Percentiles rank a stretch among this genome's conserved stretches.
Conservation (phyloP, 805 yeast genomes). For the Candida rishiriensis region DNA sequence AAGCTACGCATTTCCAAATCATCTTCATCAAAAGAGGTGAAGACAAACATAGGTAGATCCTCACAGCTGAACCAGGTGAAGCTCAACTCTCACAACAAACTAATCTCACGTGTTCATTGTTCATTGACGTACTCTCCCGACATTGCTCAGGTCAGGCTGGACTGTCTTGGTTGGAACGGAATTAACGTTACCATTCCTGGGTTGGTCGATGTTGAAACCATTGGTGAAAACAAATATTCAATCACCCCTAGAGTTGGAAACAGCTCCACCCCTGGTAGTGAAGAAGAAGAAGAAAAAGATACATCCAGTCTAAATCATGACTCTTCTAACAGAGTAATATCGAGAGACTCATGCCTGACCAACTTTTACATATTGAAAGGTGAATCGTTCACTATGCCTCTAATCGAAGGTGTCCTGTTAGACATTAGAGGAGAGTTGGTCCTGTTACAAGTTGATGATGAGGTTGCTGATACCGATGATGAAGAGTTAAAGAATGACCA, state of each 20-base stretch:
- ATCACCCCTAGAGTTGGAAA: constrained; percentile 8
- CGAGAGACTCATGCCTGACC: constrained; percentile 38
- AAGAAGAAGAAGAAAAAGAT: constrained; percentile 4
- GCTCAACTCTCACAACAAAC: constrained; percentile 45
- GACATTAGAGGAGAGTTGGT: constrained; percentile 66
- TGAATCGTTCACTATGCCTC: constrained; percentile 65
- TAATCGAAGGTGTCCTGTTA: constrained; percentile 53
- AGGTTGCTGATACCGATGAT: constrained; percentile 8
- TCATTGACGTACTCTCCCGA: constrained; percentile 40
- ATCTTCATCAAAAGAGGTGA: constrained; percentile 21
- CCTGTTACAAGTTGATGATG: constrained; percentile 15
- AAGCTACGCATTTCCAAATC: constrained; percentile 36
- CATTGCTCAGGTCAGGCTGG: constrained; percentile 43
- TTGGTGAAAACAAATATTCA: constrained; percentile 15
- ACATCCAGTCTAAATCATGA: background rate
- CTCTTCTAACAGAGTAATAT: constrained; percentile 31
- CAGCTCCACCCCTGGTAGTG: too few species aligned
- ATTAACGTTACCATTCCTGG: constrained; percentile 61
- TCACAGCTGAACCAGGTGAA: constrained; percentile 52
- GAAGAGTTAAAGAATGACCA: constrained; percentile 1
- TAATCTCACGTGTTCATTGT: constrained; percentile 66
- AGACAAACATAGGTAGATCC: constrained; percentile 61
- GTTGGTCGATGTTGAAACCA: constrained; percentile 25
- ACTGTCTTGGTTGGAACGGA: constrained; percentile 84
- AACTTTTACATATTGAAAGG: constrained; percentile 54